Evolutionary conservation across 2,329 filamentous ascomycete genomes (phyloP).

Genomic region (Sclerotinia sclerotiorum): DNA sequence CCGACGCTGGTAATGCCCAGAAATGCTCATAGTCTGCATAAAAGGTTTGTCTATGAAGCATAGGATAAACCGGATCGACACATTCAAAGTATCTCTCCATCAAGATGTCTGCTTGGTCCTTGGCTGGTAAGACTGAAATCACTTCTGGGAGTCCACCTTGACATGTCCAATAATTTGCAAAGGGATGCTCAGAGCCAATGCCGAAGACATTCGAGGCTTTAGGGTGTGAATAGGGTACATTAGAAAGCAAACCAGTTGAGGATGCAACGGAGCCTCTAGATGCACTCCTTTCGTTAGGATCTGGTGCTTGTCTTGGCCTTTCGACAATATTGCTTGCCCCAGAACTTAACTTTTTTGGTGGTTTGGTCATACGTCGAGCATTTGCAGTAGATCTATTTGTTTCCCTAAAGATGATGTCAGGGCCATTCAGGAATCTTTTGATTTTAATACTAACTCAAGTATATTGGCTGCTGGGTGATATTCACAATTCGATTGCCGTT

Average conservation of each 20-base stretch:
- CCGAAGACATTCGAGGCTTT: slow-evolving; percentile 77
- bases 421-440: background rate
- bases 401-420: slow-evolving; percentile 47
- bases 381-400: slow-evolving; percentile 55
- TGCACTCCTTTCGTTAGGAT: slow-evolving; percentile 32
- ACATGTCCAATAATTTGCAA: slow-evolving; percentile 83
- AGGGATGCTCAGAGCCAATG: slow-evolving; percentile 75
- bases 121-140: slow-evolving; percentile 71
- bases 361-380: slow-evolving; percentile 56
- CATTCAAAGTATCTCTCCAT: slow-evolving; percentile 64
- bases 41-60: slow-evolving; percentile 73
- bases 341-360: slow-evolving; percentile 52
- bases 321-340: slow-evolving; percentile 31
- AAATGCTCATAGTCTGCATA: slow-evolving; percentile 78
- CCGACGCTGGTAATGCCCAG: slow-evolving; percentile 60
- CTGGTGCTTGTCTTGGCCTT: slow-evolving; percentile 31
- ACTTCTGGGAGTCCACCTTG: slow-evolving; percentile 74
- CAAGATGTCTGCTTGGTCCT: slow-evolving; percentile 72
- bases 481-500: slow-evolving; percentile 71
- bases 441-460: slow-evolving; percentile 60
- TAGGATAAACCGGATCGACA: slow-evolving; percentile 78
- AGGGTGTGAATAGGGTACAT: slow-evolving; percentile 69
- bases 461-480: slow-evolving; percentile 77
- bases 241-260: slow-evolving; percentile 62
- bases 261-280: slow-evolving; percentile 40